Base-by-base conservation (phyloP, 805 yeast genomes). In the Maudiozyma barnettii region DNA sequence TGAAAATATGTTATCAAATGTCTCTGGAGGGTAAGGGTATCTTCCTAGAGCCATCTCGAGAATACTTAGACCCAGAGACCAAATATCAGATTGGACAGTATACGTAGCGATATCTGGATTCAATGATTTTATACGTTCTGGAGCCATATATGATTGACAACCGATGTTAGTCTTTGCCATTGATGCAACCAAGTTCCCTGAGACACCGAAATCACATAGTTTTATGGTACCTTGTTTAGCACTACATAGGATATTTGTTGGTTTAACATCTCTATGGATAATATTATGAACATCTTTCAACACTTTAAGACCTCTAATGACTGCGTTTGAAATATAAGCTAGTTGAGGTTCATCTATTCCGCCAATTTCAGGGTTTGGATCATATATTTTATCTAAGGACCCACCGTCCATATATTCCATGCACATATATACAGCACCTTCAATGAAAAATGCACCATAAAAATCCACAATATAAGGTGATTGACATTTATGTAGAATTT, bases 321-420 rank as follows among this genome's bases (percentile, higher is more conserved):
- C 95, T 45, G 84, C 74, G 55, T 82, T 83, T 4, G 95, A 78
- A 41, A 90, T 82, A 55, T 76, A 79, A 2, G 95, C 95, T 49
- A 91, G 70, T 52, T 83, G 82, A 6, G 80, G 77, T 62, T 91
- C 99, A 52, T 82, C 84, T 30, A 84, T 71, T 39, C 90, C 88
- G 43, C 67, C 71, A n/a, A 70, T 70, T 38, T 52, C 58, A 2
- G 54, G 55, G n/a, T 52, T 52, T 22, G 69, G 71, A 3, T 80
- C 83, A 65, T 89, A 91, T 14, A 90, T 73, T 60, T 84, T 86
- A 66, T 91, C 96, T 49, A 91, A 69, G 0, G 96, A 87, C 0
- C 96, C 96, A 43, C 96, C 97, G 64, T 88, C 95, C 99, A 91
- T 91, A 64, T 81, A 87, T 68, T 91, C 99, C 77, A 91, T 91